These are phyloP conservation scores for Microsporum audouinii DNA, from an alignment of 2,329 filamentous ascomycete species.

Conservation along the genomic window DNA sequence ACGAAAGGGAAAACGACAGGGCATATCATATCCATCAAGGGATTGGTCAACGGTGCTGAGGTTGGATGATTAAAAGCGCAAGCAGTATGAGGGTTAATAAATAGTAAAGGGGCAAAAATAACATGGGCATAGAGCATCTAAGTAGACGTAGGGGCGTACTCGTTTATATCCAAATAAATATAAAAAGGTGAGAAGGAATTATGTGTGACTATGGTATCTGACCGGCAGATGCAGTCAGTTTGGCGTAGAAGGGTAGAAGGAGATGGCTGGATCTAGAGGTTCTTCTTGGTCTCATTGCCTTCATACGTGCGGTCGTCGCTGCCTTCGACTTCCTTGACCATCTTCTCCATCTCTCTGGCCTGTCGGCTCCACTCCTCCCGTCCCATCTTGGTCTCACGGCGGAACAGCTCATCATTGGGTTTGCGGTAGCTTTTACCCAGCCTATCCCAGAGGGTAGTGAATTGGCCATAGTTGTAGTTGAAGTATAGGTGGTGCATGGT, in stretches of 20 bases:
- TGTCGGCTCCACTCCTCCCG: slow-evolving; percentile 69
- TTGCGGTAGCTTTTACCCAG: slow-evolving; percentile 75
- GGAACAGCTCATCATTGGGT: slow-evolving; percentile 76
- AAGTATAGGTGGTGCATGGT: slow-evolving; percentile 81
- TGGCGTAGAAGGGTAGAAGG: not conserved
- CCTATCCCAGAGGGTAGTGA: slow-evolving; percentile 84
- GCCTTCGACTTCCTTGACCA: slow-evolving; percentile 62
- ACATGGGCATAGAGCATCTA: not conserved
- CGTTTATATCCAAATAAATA: not conserved
- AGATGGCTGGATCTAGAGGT: slow-evolving; percentile 17
- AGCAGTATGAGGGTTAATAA: too few relatives aligned
- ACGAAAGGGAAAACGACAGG: not conserved
- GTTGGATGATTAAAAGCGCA: too few relatives aligned
- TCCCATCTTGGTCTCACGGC: slow-evolving; percentile 75
- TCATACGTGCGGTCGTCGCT: slow-evolving; percentile 37
- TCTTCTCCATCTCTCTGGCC: slow-evolving; percentile 60
- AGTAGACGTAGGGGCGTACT: not conserved
- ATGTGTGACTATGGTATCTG: slow-evolving; percentile 6
- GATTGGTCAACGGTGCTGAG: too few relatives aligned
- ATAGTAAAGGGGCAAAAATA: too few relatives aligned
- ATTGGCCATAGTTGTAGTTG: slow-evolving; percentile 91
- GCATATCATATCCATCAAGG: not conserved
- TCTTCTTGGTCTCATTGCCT: slow-evolving; percentile 27
- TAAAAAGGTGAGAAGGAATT: not conserved
- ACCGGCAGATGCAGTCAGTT: slow-evolving; percentile 9